Percentiles rank a stretch among this genome's conserved stretches.
Evolutionary conservation across 1,284 basidiomycete genomes (phyloP).

Genomic region (Sphagnurus paluster): DNA sequence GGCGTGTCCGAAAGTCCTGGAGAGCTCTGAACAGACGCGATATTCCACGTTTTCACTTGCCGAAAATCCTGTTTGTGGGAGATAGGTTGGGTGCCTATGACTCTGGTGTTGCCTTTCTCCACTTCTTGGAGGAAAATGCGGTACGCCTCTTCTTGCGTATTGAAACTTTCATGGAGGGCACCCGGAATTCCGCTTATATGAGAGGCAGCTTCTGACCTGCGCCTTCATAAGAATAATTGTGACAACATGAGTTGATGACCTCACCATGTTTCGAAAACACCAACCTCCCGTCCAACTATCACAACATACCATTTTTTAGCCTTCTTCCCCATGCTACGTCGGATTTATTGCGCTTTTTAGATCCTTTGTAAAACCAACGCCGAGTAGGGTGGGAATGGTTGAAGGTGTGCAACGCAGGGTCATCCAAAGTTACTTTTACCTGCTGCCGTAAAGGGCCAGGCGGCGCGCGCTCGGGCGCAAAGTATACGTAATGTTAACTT

Average conservation of each 20-base stretch:
- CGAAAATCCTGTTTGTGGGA: no score
- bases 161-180: constrained; percentile 42
- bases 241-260: constrained; percentile 17
- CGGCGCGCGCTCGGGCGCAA: no score
- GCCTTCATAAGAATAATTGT: constrained; percentile 11
- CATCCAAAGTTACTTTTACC: no score
- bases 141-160: constrained; percentile 40
- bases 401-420: no score
- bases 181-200: constrained; percentile 42
- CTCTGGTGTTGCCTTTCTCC: constrained; percentile 27
- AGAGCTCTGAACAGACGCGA: constrained; percentile 7
- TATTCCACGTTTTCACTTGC: background rate
- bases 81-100: constrained; percentile 21
- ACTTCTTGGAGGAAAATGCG: constrained; percentile 37
- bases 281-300: constrained; percentile 41
- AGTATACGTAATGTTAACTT: no score
- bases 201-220: constrained; percentile 46
- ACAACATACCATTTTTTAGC: constrained; percentile 44
- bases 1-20: constrained; percentile 5
- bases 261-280: constrained; percentile 49
- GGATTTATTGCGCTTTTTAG: no score
- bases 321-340: constrained; percentile 34
- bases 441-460: no score
- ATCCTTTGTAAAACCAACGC: no score
- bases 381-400: no score